Base-by-base conservation (phyloP, 257 asterid genomes). In the Marsdenia floribunda region DNA sequence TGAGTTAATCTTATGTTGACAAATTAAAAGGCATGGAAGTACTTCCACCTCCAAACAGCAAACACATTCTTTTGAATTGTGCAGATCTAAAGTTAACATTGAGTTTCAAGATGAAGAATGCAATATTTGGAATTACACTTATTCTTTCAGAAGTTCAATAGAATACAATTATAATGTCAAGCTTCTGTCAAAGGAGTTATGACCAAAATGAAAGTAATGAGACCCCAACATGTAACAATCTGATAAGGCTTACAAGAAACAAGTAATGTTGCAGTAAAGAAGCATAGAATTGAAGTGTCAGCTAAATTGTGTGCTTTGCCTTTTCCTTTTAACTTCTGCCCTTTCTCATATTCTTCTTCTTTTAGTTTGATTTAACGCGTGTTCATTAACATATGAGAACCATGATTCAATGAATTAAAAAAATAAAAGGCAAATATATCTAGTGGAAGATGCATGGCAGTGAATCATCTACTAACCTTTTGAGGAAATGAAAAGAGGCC, bases 401-500 rank as follows among this genome's bases (percentile, higher is more conserved):
- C 8, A 2, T 59, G 57, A n/a, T 35, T 47, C 65, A 42, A 70
- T 59, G 18, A 16, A 35, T 6, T 0, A 19, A 21, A 1, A 6
- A 55, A 55, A 21, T 3, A 14, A 52, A 52, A 52, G 57, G 47
- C 5, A 44, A n/a, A 38, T 24, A 49, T 15, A 63, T 44, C 60
- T 29, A 65, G 40, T 6, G 19, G 47, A 37, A 5, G 35, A 33
- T 33, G 69, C 55, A 78, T 29, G 29, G 37, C 7, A 52, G 68
- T 57, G 26, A 64, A 22, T 63, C 24, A 11, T 63, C 42, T 47
- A 82, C 96, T 65, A 75, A 90, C 99, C 99, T 90, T 90, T 95
- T 24, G 99, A 92, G 53, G 99, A 95, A 84, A 95, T 92, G 79
- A 95, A 93, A 57, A 95, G 91, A 66, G 90, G 94, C 82, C 99